Conservation (phyloP, 1,139 yeast species). For the Kurtzmaniella quercitrusa region DNA sequence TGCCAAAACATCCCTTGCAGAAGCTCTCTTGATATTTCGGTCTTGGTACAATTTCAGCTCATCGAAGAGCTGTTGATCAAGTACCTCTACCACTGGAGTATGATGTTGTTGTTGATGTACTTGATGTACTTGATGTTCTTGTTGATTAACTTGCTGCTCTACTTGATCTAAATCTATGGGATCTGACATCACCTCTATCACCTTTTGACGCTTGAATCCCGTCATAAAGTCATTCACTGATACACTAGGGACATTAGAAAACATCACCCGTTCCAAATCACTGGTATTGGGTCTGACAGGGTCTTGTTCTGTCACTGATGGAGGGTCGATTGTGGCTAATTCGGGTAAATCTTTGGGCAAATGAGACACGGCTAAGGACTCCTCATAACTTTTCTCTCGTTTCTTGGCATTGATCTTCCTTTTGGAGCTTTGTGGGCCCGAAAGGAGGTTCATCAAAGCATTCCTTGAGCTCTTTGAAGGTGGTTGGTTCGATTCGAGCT, state of each 20-base stretch:
- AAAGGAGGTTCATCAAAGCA: neutral
- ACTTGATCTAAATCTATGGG: neutral
- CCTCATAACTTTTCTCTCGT: neutral
- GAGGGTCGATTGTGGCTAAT: neutral
- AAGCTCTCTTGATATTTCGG: constrained; percentile 17
- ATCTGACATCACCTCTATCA: neutral
- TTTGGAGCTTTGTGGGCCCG: neutral
- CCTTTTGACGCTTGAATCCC: constrained; percentile 4
- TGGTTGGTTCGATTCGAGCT: neutral
- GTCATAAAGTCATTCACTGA: constrained; percentile 29
- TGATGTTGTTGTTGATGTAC: too few species aligned
- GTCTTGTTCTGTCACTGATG: neutral
- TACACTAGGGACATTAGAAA: constrained; percentile 17
- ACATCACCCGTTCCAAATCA: constrained; percentile 32
- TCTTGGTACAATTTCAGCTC: constrained; percentile 13
- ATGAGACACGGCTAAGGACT: too few species aligned
- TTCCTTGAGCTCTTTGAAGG: neutral
- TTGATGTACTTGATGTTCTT: too few species aligned
- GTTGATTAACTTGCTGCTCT: too few species aligned
- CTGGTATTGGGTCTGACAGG: neutral
- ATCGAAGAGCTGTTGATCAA: constrained; percentile 2
- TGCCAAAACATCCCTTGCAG: constrained; percentile 20
- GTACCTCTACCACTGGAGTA: neutral
- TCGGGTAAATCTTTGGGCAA: neutral
- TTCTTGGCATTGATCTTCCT: constrained; percentile 3